Evolutionary conservation across 306 rosid species (phyloP).

Genomic region (Rosa persica): DNA sequence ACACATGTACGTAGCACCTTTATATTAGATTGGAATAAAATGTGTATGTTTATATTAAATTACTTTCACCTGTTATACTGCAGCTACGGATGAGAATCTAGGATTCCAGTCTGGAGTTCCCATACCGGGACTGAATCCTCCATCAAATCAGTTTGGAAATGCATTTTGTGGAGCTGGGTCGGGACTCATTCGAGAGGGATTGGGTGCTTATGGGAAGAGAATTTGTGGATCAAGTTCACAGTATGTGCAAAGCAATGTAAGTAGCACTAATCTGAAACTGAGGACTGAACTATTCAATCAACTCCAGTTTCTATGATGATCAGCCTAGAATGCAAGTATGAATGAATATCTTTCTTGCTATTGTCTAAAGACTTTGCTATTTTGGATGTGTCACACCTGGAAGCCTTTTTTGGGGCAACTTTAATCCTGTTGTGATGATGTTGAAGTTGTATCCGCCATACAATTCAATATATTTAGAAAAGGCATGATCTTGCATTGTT

Average conservation of each 20-base stretch:
- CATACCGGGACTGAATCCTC: background rate
- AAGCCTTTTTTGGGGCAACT: background rate
- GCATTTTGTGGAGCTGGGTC: slow-evolving; percentile 59
- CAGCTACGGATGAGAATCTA: slow-evolving; percentile 6
- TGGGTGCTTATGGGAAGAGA: slow-evolving; percentile 67
- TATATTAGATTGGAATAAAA: background rate
- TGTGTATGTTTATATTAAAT: background rate
- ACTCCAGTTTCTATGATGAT: background rate
- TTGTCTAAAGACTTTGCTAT: background rate
- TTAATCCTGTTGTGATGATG: background rate
- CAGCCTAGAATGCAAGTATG: background rate
- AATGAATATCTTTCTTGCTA: background rate
- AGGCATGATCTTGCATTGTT: background rate
- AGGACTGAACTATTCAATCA: background rate
- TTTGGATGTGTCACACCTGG: background rate
- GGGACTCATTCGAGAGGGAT: slow-evolving; percentile 60
- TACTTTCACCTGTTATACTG: background rate
- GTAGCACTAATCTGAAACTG: background rate
- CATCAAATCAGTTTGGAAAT: slow-evolving; percentile 49
- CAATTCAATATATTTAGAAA: background rate
- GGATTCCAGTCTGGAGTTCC: slow-evolving; percentile 4
- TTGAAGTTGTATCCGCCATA: background rate
- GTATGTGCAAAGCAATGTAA: slow-evolving; percentile 81
- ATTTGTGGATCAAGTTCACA: slow-evolving; percentile 68
- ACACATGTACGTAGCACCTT: background rate